A percentile compares a stretch with the other conserved stretches of the same genome.
These are phyloP conservation scores for Gossypium aridum DNA, from an alignment of 441 rosid genomes.

Conservation along the genomic window DNA sequence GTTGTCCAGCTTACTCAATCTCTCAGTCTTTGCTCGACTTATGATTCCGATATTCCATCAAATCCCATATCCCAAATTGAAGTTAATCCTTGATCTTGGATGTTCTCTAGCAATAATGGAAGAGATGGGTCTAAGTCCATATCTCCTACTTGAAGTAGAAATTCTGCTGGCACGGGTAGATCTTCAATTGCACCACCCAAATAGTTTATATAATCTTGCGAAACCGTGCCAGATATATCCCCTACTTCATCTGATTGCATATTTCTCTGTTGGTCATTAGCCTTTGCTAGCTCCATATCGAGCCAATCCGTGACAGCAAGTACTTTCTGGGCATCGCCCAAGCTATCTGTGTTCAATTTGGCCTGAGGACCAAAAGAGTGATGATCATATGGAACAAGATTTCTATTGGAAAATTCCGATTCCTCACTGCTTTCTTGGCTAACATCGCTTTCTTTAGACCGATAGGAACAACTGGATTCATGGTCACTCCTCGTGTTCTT, in stretches of 20 bases:
- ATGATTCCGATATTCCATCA: not conserved
- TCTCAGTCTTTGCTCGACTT: not conserved
- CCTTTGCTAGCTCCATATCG: constrained; percentile 17
- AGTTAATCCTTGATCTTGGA: not conserved
- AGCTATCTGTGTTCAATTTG: not conserved
- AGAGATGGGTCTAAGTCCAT: not conserved
- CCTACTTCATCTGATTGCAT: constrained; percentile 10
- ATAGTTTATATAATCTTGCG: constrained; percentile 12
- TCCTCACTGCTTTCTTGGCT: constrained; percentile 7
- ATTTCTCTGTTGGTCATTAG: not conserved
- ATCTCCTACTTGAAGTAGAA: not conserved
- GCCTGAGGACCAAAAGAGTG: not conserved
- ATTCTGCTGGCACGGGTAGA: constrained; percentile 1
- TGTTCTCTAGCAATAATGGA: not conserved
- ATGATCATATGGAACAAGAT: not conserved
- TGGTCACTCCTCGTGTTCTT: constrained; percentile 29
- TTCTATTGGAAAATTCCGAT: constrained; percentile 5
- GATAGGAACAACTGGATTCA: constrained; percentile 15
- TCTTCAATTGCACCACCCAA: constrained; percentile 20
- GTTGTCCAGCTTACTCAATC: not conserved
- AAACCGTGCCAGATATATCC: constrained; percentile 7
- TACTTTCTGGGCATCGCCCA: not conserved
- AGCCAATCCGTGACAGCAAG: constrained; percentile 22
- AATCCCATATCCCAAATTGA: constrained; percentile 5
- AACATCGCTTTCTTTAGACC: not conserved